phyloP scores from a whole-genome alignment of 108 stramenopile species.

The Pelagomonas calceolata region DNA sequence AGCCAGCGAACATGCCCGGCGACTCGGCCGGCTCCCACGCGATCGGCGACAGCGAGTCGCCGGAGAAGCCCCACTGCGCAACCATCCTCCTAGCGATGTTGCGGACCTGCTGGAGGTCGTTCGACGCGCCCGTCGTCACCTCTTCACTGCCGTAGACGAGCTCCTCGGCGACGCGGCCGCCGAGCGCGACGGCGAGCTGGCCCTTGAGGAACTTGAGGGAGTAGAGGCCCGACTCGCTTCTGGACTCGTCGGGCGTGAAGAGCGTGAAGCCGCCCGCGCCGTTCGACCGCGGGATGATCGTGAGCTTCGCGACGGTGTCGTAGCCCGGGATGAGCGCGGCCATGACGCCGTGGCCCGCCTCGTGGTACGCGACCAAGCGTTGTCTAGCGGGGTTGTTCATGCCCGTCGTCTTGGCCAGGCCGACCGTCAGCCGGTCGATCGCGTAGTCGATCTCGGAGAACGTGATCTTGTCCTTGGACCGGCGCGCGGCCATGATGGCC shows the following conservation, averaged over 20 bases:
- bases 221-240: conserved; percentile 82
- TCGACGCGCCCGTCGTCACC: conserved; percentile 91
- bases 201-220: conserved; percentile 72
- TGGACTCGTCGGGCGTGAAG: conserved; percentile 79
- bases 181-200: conserved; percentile 72
- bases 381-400: conserved; percentile 9
- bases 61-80: conserved; percentile 87
- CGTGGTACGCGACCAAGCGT: conserved; percentile 80
- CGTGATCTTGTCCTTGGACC: conserved; percentile 46
- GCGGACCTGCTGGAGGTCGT: conserved; percentile 89
- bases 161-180: conserved; percentile 94
- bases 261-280: conserved; percentile 86
- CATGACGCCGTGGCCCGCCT: conserved; percentile 87
- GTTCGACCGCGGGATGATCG: conserved; percentile 83
- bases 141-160: conserved; percentile 83
- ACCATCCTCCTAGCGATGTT: conserved; percentile 86
- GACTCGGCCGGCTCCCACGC: background rate
- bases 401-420: conserved; percentile 79
- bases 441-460: conserved; percentile 91
- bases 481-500: conserved; percentile 76
- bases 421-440: conserved; percentile 91
- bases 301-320: conserved; percentile 94
- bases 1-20: background rate
- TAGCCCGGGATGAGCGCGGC: conserved; percentile 75
- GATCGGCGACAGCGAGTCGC: background rate